Evolutionary conservation across 768 basidiomycete genomes (phyloP).

Genomic region (Cystofilobasidium capitatum): DNA sequence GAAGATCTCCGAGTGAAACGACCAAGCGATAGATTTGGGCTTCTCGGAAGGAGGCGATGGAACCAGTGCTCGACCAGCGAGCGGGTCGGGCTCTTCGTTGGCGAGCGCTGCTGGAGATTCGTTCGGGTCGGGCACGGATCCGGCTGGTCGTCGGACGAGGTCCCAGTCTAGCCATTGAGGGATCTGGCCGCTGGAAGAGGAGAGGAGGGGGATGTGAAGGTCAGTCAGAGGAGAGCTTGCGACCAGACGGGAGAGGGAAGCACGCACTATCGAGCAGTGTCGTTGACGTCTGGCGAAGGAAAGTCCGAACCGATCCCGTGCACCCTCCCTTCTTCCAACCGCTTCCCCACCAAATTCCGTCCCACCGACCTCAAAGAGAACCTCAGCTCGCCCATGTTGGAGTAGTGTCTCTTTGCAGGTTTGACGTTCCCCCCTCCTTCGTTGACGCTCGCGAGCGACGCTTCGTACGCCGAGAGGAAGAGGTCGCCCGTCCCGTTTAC

Average conservation of each 20-base stretch:
- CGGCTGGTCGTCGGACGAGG: constrained; percentile 2
- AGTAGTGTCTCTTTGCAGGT: constrained; percentile 14
- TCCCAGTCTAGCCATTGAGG: constrained; percentile 21
- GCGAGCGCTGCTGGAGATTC: not conserved
- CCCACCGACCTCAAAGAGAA: constrained; percentile 8
- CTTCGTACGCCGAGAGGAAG: constrained; percentile 13
- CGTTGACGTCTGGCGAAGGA: not conserved
- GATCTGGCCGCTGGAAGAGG: constrained; percentile 15
- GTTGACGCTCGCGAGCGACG: not conserved
- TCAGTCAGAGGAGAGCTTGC: not conserved
- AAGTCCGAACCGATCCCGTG: constrained; percentile 15
- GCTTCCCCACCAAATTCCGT: constrained; percentile 2
- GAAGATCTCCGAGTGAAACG: constrained; percentile 23
- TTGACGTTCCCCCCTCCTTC: not conserved
- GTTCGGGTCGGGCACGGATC: not conserved
- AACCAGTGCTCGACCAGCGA: not conserved
- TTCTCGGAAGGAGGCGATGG: not conserved
- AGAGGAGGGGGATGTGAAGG: not conserved
- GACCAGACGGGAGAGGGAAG: not conserved
- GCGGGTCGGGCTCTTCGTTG: not conserved
- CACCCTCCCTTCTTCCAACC: constrained; percentile 2
- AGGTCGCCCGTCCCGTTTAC: constrained; percentile 20
- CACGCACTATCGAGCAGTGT: not conserved
- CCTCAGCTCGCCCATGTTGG: constrained; percentile 24
- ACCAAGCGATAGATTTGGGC: constrained; percentile 1